phyloP scores from a whole-genome alignment of 441 rosid genomes.

The Eruca vesicaria region DNA sequence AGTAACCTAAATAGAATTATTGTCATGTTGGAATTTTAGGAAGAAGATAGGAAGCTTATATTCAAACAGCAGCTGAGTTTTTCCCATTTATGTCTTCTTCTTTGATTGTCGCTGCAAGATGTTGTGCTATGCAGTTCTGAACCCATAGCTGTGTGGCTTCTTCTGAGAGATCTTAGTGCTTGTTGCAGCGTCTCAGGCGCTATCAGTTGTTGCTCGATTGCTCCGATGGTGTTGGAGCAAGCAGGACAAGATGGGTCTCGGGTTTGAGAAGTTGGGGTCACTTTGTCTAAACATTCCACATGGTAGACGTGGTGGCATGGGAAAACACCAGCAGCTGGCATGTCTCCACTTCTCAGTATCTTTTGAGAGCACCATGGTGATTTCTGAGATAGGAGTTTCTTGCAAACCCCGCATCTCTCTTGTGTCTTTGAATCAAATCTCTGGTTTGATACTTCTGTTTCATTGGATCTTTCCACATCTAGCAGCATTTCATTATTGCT shows the following conservation, averaged over 20 bases:
- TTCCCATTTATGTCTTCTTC: constrained; percentile 45
- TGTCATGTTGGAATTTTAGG: not conserved
- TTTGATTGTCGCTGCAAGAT: constrained; percentile 36
- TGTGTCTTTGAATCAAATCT: constrained; percentile 38
- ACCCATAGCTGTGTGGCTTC: constrained; percentile 46
- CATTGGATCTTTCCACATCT: constrained; percentile 71
- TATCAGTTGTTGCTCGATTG: constrained; percentile 45
- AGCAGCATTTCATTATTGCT: constrained; percentile 74
- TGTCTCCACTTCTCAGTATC: constrained; percentile 67
- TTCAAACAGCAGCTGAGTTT: constrained; percentile 22
- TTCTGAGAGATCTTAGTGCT: constrained; percentile 64
- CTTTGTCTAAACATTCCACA: constrained; percentile 88
- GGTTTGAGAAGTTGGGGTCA: constrained; percentile 57
- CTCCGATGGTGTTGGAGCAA: constrained; percentile 54
- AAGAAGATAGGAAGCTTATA: constrained; percentile 8
- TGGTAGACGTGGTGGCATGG: constrained; percentile 87
- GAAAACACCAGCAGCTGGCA: constrained; percentile 77
- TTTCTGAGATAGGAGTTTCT: constrained; percentile 63
- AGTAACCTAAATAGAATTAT: not conserved
- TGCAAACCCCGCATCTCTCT: constrained; percentile 80
- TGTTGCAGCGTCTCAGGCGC: constrained; percentile 64
- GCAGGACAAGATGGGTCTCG: constrained; percentile 82
- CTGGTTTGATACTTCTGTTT: constrained; percentile 43
- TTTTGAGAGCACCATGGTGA: constrained; percentile 89
- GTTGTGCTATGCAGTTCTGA: constrained; percentile 42